phyloP scores from a whole-genome alignment of 805 yeast species.

The Metschnikowia orientalis region DNA sequence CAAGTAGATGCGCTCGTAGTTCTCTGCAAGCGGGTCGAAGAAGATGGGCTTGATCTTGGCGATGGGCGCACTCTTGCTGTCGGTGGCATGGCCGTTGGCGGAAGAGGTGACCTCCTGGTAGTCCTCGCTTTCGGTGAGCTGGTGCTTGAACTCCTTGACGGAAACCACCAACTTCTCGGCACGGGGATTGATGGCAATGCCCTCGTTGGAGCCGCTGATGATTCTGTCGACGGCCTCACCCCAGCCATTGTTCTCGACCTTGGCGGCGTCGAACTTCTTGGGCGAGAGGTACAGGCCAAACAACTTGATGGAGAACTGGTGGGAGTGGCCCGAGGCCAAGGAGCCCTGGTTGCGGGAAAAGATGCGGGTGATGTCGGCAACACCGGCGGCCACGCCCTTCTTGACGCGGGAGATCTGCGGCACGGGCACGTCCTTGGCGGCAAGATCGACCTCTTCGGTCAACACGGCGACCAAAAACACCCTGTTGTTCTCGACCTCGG shows the following conservation, averaged over 20 bases:
- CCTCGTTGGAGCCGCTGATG: constrained; percentile 66
- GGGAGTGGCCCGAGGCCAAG: constrained; percentile 57
- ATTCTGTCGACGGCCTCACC: constrained; percentile 80
- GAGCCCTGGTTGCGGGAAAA: constrained; percentile 64
- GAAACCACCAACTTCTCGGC: constrained; percentile 68
- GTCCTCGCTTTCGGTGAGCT: constrained; percentile 22
- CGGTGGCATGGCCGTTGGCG: constrained; percentile 14
- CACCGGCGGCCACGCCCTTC: constrained; percentile 87
- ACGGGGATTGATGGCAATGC: constrained; percentile 77
- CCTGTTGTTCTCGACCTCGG: constrained; percentile 58
- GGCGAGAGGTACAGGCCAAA: constrained; percentile 62
- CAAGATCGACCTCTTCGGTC: constrained; percentile 60
- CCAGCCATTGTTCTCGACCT: constrained; percentile 65
- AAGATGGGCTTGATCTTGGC: constrained; percentile 61
- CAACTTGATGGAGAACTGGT: constrained; percentile 65
- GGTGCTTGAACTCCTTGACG: constrained; percentile 66
- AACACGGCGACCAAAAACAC: constrained; percentile 73
- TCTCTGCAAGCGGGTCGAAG: constrained; percentile 58
- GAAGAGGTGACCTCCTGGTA: constrained; percentile 2
- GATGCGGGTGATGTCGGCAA: constrained; percentile 74
- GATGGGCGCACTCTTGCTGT: constrained; percentile 47
- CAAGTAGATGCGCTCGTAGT: constrained; percentile 58
- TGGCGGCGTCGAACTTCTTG: constrained; percentile 24
- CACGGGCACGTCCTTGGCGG: constrained; percentile 23
- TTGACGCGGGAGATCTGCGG: constrained; percentile 45